Base-by-base conservation (phyloP, 1,284 basidiomycete species). In the Papiliotrema fonsecae region DNA sequence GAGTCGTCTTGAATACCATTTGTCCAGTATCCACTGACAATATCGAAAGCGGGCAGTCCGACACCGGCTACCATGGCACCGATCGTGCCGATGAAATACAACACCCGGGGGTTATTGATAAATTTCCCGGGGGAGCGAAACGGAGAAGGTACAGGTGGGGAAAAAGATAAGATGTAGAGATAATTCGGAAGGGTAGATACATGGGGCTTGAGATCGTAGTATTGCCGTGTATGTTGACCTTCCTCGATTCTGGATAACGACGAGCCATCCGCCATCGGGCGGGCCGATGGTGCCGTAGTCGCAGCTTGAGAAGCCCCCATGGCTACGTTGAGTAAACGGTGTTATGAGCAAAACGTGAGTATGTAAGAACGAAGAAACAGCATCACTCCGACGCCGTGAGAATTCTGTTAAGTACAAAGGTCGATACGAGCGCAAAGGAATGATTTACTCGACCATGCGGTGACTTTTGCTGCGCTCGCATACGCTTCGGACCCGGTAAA, bases 11-110 rank as follows among this genome's bases (percentile, higher is more conserved):
- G 62, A 36, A 74, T 54, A 9, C 50, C 53, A 36, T 57, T 57
- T 7, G 63, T 65, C 59, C 59, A 65, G 19, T 51, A 48, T 18
- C 60, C 62, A 40, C 54, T 54, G 9, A 62, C 42, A 14, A 65
- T 51, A 35, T 65, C 62, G 34, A 61, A 56, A 3, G 58, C 60
- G 9, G 58, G 56, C 19, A 61, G 40, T 36, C 52, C 52, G 6
- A 61, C 46, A 32, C 60, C 62, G 0, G 60, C 53, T 13, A 54
- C 45, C 3, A 52, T 22, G 2, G 60, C 60, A 6, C 50, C 42
- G 21, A 59, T 36, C 3, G 54, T 57, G 3, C 62, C 62, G 32
- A 61, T 44, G 6, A 30, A 26, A 40, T 61, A 62, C 11, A 62
- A 38, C 0, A 53, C 45, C 24, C 45, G 46, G 13, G 62, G 62